phyloP scores from a whole-genome alignment of 208 protist genomes.

The Leishmania amazonensis region DNA sequence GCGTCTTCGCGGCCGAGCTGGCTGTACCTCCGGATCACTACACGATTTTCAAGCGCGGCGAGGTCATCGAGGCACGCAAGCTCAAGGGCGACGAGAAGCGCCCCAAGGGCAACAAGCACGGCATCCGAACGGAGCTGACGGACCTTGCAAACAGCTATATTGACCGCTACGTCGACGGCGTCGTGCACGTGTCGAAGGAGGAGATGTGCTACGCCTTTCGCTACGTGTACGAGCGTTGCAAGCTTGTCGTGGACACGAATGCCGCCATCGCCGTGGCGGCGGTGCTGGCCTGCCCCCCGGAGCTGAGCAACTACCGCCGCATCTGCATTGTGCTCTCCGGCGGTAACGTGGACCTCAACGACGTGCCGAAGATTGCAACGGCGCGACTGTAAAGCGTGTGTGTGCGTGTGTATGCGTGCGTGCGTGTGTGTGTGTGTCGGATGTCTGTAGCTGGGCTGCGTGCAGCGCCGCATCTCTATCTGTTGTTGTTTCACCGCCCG shows the following conservation, averaged over 20 bases:
- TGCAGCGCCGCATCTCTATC: background rate
- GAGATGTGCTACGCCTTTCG: constrained; percentile 70
- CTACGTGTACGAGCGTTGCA: constrained; percentile 80
- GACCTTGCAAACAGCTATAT: constrained; percentile 40
- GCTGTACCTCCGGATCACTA: constrained; percentile 25
- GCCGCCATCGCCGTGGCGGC: constrained; percentile 77
- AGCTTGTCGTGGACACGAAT: constrained; percentile 77
- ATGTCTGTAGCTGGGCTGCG: background rate
- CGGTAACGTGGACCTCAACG: constrained; percentile 64
- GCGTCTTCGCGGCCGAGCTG: constrained; percentile 89
- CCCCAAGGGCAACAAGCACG: constrained; percentile 14
- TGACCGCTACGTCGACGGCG: constrained; percentile 56
- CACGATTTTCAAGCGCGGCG: constrained; percentile 48
- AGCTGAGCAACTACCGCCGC: constrained; percentile 42
- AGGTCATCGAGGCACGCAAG: constrained; percentile 25
- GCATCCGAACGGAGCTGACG: constrained; percentile 23
- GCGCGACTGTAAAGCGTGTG: constrained; percentile 32
- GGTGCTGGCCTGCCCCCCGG: constrained; percentile 42
- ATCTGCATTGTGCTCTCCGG: constrained; percentile 63
- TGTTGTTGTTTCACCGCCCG: background rate
- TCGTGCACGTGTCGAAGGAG: constrained; percentile 57
- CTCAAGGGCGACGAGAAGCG: background rate
- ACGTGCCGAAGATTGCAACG: constrained; percentile 37
- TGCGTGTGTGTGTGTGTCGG: background rate
- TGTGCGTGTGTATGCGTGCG: background rate